Evolutionary conservation across 164 flowering plant genomes (phyloP).

Genomic region (Santalum album): DNA sequence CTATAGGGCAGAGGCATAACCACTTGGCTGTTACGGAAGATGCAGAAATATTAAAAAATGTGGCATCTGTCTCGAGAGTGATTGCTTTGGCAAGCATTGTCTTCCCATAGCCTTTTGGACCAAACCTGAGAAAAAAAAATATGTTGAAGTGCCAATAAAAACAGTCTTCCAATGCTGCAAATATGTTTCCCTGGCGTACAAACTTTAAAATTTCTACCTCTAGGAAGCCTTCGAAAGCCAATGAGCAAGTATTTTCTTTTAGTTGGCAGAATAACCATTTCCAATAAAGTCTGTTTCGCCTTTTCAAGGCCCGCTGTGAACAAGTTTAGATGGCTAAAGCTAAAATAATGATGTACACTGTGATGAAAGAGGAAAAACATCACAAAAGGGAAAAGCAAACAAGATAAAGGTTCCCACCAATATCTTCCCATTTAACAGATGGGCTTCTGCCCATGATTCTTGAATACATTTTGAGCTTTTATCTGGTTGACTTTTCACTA

Average conservation of each 20-base stretch:
- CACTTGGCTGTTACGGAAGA: conserved; percentile 96
- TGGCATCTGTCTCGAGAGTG: conserved; percentile 92
- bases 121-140: conserved; percentile 54
- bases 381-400: background rate
- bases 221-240: conserved; percentile 87
- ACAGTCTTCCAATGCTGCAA: too few species aligned
- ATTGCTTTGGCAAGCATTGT: conserved; percentile 99
- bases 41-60: conserved; percentile 95
- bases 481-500: conserved; percentile 17
- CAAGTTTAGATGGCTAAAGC: background rate
- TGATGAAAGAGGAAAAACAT: background rate
- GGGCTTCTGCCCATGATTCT: conserved; percentile 84
- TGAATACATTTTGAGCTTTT: conserved; percentile 33
- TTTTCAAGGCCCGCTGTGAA: conserved; percentile 88
- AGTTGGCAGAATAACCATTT: conserved; percentile 97
- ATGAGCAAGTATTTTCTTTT: conserved; percentile 91
- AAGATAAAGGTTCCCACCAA: conserved; percentile 44
- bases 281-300: conserved; percentile 88
- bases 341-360: too few species aligned
- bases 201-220: conserved; percentile 34
- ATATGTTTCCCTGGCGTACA: background rate
- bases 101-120: conserved; percentile 99
- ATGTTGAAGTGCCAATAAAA: background rate
- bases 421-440: conserved; percentile 96
- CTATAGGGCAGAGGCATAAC: conserved; percentile 30